Percentiles rank a stretch among this genome's conserved stretches.
phyloP scores from a whole-genome alignment of 2,329 filamentous ascomycete genomes.

The Achaetomium macrosporum region DNA sequence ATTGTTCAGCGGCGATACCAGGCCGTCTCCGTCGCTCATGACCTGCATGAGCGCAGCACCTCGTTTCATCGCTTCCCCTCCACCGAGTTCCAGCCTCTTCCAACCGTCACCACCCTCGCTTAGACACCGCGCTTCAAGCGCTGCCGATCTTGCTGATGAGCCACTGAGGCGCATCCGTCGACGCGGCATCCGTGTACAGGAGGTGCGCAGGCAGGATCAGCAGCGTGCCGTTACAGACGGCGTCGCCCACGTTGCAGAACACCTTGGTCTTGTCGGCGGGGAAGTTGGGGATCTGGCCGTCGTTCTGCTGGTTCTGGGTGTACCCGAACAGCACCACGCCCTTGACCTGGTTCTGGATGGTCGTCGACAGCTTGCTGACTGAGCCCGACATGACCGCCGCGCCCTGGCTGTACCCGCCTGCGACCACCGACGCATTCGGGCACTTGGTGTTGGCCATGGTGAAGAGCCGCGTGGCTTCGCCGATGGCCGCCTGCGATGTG shows the following conservation, averaged over 20 bases:
- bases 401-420: slow-evolving; percentile 30
- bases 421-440: slow-evolving; percentile 26
- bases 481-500: slow-evolving; percentile 30
- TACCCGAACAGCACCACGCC: slow-evolving; percentile 31
- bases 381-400: slow-evolving; percentile 38
- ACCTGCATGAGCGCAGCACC: background rate
- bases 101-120: background rate
- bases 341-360: slow-evolving; percentile 29
- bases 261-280: slow-evolving; percentile 31
- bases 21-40: background rate
- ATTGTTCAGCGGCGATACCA: too few species aligned
- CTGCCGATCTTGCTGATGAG: background rate
- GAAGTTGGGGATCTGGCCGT: slow-evolving; percentile 35
- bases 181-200: slow-evolving; percentile 4
- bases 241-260: slow-evolving; percentile 34
- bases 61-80: background rate
- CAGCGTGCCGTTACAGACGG: slow-evolving; percentile 30
- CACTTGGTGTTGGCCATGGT: slow-evolving; percentile 37
- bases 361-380: slow-evolving; percentile 26
- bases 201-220: slow-evolving; percentile 32
- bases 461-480: slow-evolving; percentile 37
- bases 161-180: background rate
- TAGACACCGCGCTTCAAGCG: background rate
- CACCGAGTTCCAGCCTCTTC: background rate
- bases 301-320: slow-evolving; percentile 39